Conservation (phyloP, 768 basidiomycete species). For the Boletus fagicola region DNA sequence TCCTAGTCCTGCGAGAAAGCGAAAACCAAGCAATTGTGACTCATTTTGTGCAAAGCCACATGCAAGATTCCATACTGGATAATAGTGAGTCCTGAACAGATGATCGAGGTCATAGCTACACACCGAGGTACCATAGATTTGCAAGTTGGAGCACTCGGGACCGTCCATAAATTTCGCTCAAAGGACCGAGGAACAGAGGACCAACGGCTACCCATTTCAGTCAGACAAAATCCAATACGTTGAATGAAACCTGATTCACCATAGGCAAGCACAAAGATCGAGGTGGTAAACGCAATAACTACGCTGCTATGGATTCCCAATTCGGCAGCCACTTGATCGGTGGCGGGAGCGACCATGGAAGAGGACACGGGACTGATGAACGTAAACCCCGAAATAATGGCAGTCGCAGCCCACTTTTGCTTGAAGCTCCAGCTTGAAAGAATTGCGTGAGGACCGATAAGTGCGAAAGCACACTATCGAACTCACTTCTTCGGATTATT, state of each 20-base stretch:
- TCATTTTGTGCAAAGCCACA: conserved; percentile 63
- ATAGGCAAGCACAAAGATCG: conserved; percentile 59
- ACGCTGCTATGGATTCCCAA: conserved; percentile 54
- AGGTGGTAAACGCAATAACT: conserved; percentile 55
- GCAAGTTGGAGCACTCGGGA: conserved; percentile 57
- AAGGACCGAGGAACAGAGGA: conserved; percentile 49
- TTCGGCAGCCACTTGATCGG: conserved; percentile 44
- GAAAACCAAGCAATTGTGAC: conserved; percentile 60
- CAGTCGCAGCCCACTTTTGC: conserved; percentile 63
- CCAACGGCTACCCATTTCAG: conserved; percentile 19
- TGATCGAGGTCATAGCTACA: not conserved
- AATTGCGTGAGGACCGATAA: not conserved
- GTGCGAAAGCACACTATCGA: not conserved
- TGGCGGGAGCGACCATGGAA: conserved; percentile 71
- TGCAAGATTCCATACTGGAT: conserved; percentile 56
- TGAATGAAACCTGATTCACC: conserved; percentile 36
- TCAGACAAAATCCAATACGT: not conserved
- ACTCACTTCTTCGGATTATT: conserved; percentile 58
- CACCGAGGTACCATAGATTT: conserved; percentile 69
- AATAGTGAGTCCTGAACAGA: not conserved
- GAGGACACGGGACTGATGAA: conserved; percentile 71
- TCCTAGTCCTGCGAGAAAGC: conserved; percentile 68
- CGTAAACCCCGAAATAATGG: conserved; percentile 65
- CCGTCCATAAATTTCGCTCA: conserved; percentile 72
- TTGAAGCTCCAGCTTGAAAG: conserved; percentile 51